phyloP scores from a whole-genome alignment of 2,329 filamentous ascomycete species.

The Herpotrichia juniperi region DNA sequence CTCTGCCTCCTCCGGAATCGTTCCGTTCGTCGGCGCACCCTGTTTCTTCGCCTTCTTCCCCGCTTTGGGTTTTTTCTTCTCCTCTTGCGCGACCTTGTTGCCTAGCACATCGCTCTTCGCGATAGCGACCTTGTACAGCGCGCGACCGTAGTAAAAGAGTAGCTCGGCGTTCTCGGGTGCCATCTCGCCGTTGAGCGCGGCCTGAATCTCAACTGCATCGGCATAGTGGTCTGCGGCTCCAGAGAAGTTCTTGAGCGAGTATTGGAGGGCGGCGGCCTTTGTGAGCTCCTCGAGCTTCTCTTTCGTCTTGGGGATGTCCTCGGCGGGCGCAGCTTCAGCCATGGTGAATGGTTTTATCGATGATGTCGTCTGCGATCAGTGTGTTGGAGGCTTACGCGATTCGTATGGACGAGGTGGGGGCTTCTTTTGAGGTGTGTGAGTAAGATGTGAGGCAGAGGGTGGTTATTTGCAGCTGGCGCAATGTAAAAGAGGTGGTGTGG shows the following conservation, averaged over 20 bases:
- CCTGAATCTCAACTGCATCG: slow-evolving; percentile 86
- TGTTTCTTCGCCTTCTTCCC: slow-evolving; percentile 50
- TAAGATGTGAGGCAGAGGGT: background rate
- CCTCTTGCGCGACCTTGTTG: slow-evolving; percentile 70
- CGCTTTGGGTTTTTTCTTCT: slow-evolving; percentile 59
- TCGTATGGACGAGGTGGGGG: background rate
- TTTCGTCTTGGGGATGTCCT: slow-evolving; percentile 50
- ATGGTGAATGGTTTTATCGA: slow-evolving; percentile 17
- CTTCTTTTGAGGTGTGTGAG: background rate
- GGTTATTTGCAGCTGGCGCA: background rate
- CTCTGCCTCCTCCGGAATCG: slow-evolving; percentile 46
- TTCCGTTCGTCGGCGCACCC: slow-evolving; percentile 25
- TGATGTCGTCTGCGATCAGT: background rate
- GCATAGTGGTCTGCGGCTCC: slow-evolving; percentile 88
- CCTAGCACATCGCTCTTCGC: slow-evolving; percentile 94
- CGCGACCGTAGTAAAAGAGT: slow-evolving; percentile 91
- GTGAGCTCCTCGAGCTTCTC: slow-evolving; percentile 78
- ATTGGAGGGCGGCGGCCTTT: slow-evolving; percentile 81
- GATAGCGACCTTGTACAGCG: slow-evolving; percentile 91
- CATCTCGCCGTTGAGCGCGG: slow-evolving; percentile 90
- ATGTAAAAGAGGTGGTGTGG: background rate
- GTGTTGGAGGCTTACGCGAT: slow-evolving; percentile 13
- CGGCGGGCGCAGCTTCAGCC: slow-evolving; percentile 29
- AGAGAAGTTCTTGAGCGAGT: slow-evolving; percentile 86
- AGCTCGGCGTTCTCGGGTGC: slow-evolving; percentile 89